phyloP scores from a whole-genome alignment of 2,329 filamentous ascomycete species.

The Apiospora phragmitis region DNA sequence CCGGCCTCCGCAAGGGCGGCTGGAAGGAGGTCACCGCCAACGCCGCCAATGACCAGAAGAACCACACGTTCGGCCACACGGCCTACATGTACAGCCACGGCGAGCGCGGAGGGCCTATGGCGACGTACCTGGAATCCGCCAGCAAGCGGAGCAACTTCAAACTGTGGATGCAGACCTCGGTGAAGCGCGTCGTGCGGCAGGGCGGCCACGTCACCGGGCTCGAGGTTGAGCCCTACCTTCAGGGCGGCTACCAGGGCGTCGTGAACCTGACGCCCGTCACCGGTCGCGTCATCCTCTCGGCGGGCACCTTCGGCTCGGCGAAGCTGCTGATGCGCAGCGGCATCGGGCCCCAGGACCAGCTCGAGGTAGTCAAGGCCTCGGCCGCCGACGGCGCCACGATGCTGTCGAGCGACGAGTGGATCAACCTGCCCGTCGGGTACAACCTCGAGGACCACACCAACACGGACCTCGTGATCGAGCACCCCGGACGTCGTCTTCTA shows the following conservation, averaged over 20 bases:
- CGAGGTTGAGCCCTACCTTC: conserved; percentile 58
- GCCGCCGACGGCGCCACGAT: conserved; percentile 49
- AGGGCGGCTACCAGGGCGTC: conserved; percentile 56
- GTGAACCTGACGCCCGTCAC: conserved; percentile 59
- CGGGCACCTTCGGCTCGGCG: conserved; percentile 68
- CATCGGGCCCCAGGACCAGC: conserved; percentile 65
- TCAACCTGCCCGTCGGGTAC: conserved; percentile 59
- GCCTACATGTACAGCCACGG: conserved; percentile 67
- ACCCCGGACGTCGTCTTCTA: conserved; percentile 57
- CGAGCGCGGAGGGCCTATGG: conserved; percentile 67
- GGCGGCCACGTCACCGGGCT: conserved; percentile 65
- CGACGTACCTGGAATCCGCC: conserved; percentile 68
- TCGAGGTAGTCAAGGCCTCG: conserved; percentile 51
- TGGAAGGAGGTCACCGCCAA: conserved; percentile 65
- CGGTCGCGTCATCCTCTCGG: conserved; percentile 68
- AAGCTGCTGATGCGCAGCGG: conserved; percentile 70
- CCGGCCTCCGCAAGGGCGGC: conserved; percentile 58
- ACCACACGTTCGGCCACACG: conserved; percentile 61
- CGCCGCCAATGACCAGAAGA: conserved; percentile 59
- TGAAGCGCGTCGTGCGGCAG: conserved; percentile 64
- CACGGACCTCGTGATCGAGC: conserved; percentile 48
- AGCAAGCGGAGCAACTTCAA: conserved; percentile 64
- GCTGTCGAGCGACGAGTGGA: conserved; percentile 54
- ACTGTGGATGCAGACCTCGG: conserved; percentile 66
- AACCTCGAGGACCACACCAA: conserved; percentile 60